Base-by-base conservation (phyloP, 2,329 filamentous ascomycete species). In the Arthroderma sp. region DNA sequence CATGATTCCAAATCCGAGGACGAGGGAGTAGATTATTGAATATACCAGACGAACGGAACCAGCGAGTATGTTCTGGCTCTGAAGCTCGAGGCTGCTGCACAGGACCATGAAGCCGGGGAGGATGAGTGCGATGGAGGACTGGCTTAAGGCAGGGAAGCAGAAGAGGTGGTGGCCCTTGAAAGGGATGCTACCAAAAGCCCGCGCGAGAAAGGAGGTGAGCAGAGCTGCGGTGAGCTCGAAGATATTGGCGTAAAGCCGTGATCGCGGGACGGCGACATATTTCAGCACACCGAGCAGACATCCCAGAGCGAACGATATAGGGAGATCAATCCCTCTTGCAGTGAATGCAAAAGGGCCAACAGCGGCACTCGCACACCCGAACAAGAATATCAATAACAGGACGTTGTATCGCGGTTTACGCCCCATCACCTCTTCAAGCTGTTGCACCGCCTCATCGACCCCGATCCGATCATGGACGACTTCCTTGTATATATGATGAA, bases 311-410 rank as follows among this genome's bases (percentile, higher is more conserved):
- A 91, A 91, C 15, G 80, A 78, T 29, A 88, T 73, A 0, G 84
- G 84, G 47, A 91, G 67, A 58, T 93, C 86, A 54, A 89, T 82
- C 36, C 80, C 76, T 3, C 84, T 75, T 2, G 82, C 83, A 45
- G 79, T 69, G 56, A 91, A 93, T 3, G 83, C 84, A 55, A 91
- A 91, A 0, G 84, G 84, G 0, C 82, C 85, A 1, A 91, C 85
- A 5, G 71, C 75, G 0, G 78, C 81, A 8, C 83, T 86, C 1
- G 86, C 85, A 4, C 87, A 64, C 0, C 86, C 86, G 53, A 86
- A 88, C 30, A 86, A 66, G 1, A 79, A 61, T 1, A 93, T 77
- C 8, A 74, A 60, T 8, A 70, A 54, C 63, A 69, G 70, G 2
- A 65, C 61, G 42, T 66, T 63, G 51, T 71, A 81, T 54, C 80